Evolutionary conservation across 2,329 filamentous ascomycete species (phyloP), one percentile per base, ranked within the genome.

Genomic region (Beauveria pseudobassiana): DNA sequence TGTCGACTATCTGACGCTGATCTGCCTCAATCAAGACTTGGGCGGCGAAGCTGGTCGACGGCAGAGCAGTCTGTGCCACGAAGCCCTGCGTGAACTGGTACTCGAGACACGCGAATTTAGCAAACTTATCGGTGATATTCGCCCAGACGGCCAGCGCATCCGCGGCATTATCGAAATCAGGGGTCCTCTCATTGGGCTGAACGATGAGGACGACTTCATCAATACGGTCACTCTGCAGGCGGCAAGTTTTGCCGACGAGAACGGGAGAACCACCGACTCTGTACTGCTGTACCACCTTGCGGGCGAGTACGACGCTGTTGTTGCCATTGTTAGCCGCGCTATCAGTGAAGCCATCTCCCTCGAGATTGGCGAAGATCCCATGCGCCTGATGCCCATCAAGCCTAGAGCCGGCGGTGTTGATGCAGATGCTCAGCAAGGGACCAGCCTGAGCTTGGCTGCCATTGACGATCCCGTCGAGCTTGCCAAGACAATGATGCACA

Each of bases 31-130:
- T 71, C 85, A 87, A 55, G 93, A 97, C 72, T 80, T 96, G 49
- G 84, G 82, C 28, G 89, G 88, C 22, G 84, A 90, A 62, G 80
- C 87, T 6, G 92, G 91, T 62, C 86, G 84, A 64, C 87, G 88
- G 49, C 93, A 96, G 71, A 84, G 87, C 59, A 85, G 84, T 53
- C 84, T 97, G 43, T 98, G 93, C 75, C 91, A 97, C 74, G 91
- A 96, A 74, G 93, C 92, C 7, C 80, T 99, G 62, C 90, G 93
- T 42, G 95, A 98, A 74, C 86, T 98, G 61, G 92, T 97, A 28
- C 82, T 99, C n/a, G 95, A 99, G 76, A 96, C 93, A 22, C 87
- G 93, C 66, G 95, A 99, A 71, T 99, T 98, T 74, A 93, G 93
- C 70, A 90, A 91, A 70, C 80, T 99, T 16, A 86, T 99, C 54